These are phyloP conservation scores for Brassica cretica DNA, from an alignment of 345 rosid genomes.

Conservation along the genomic window DNA sequence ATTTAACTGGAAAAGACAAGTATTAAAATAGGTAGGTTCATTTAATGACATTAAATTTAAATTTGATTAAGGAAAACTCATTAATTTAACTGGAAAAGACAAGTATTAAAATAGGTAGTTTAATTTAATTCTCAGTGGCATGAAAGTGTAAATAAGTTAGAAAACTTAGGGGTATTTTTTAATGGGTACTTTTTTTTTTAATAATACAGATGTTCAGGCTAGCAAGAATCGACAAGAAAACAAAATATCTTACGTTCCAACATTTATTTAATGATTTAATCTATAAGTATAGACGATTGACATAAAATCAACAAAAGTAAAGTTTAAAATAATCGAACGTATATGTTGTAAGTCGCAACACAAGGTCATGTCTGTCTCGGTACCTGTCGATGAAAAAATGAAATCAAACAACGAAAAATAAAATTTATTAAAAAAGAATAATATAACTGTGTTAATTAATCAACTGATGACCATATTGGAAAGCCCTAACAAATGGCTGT, in stretches of 20 bases:
- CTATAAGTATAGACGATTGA: conserved; percentile 6
- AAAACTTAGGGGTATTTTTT: no score
- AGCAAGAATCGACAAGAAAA: conserved; percentile 38
- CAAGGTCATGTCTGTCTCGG: conserved; percentile 32
- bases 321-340: conserved; percentile 6
- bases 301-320: neutral
- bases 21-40: no score
- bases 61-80: no score
- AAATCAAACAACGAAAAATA: neutral
- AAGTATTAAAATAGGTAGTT: no score
- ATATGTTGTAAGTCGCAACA: conserved; percentile 11
- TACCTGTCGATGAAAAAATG: conserved; percentile 32
- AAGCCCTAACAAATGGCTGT: neutral
- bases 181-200: no score
- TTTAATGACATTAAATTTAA: no score
- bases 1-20: no score
- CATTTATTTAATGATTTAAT: neutral
- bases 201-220: neutral
- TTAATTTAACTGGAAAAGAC: no score
- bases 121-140: no score
- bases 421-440: neutral
- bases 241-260: conserved; percentile 22
- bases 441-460: neutral
- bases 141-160: no score
- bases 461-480: neutral